phyloP scores from a whole-genome alignment of 2,329 filamentous ascomycete genomes.

The Colletotrichum caudatum region DNA sequence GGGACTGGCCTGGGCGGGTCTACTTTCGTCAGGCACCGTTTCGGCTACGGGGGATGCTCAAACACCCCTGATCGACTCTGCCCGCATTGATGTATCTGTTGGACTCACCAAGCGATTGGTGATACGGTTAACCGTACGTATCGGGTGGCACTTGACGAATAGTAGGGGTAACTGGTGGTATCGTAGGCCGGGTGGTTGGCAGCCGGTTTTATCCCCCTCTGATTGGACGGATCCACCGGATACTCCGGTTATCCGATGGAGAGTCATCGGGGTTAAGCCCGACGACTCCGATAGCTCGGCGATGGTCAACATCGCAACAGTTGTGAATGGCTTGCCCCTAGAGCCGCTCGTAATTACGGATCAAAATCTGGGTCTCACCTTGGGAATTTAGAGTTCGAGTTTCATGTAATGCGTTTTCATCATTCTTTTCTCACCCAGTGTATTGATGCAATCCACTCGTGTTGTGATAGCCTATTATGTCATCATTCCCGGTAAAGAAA shows the following conservation, averaged over 20 bases:
- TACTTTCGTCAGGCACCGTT: slow-evolving; percentile 7
- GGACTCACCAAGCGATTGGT: too few species aligned
- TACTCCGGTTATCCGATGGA: too few species aligned
- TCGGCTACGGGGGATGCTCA: slow-evolving; percentile 16
- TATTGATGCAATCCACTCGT: background rate
- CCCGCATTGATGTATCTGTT: slow-evolving; percentile 16
- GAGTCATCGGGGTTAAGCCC: too few species aligned
- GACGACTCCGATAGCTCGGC: too few species aligned
- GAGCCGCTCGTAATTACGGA: background rate
- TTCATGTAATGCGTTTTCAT: background rate
- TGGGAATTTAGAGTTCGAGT: background rate
- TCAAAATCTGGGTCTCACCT: background rate
- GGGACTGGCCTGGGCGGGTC: slow-evolving; percentile 2
- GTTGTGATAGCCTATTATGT: background rate
- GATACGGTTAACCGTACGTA: too few species aligned
- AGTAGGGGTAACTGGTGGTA: too few species aligned
- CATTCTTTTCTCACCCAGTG: background rate
- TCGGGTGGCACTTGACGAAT: too few species aligned
- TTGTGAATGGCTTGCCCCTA: background rate
- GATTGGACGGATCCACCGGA: too few species aligned
- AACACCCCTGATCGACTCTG: slow-evolving; percentile 23
- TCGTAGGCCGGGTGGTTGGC: too few species aligned
- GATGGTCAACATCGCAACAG: too few species aligned
- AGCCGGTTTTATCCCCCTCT: too few species aligned
- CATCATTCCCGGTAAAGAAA: background rate